phyloP scores from a whole-genome alignment of 176 grass and related monocot genomes.

The Triticum dicoccoides region DNA sequence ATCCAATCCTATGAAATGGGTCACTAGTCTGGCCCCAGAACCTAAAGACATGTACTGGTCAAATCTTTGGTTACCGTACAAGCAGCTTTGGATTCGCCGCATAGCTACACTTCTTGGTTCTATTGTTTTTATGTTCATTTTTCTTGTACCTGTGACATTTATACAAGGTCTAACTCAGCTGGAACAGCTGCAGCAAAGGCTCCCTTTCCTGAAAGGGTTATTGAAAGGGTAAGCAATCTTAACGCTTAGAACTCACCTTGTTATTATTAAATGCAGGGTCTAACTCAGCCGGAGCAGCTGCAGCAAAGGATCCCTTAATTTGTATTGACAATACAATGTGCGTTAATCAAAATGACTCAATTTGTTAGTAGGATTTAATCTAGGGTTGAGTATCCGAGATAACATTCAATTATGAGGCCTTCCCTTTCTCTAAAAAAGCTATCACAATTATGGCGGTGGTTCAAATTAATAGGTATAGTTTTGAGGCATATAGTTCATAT shows the following conservation, averaged over 20 bases:
- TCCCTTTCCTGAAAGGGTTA: slow-evolving; percentile 76
- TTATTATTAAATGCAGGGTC: background rate
- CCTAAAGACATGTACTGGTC: slow-evolving; percentile 91
- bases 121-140: slow-evolving; percentile 82
- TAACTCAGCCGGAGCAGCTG: background rate
- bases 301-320: background rate
- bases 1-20: slow-evolving; percentile 91
- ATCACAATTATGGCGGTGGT: background rate
- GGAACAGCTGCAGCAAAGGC: slow-evolving; percentile 63
- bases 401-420: background rate
- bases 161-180: slow-evolving; percentile 92
- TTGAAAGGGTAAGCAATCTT: slow-evolving; percentile 62
- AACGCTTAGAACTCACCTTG: background rate
- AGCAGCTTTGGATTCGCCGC: slow-evolving; percentile 72
- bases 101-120: slow-evolving; percentile 68
- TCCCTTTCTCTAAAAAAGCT: background rate
- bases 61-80: slow-evolving; percentile 93
- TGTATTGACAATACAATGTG: slow-evolving; percentile 21
- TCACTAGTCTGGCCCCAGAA: slow-evolving; percentile 74
- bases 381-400: background rate
- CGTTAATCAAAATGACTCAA: background rate
- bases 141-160: slow-evolving; percentile 79
- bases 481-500: background rate
- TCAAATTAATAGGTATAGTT: background rate
- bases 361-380: slow-evolving; percentile 1